Percentiles rank a stretch among this genome's conserved stretches.
Conservation (phyloP, 2,329 filamentous ascomycete species). For the Pseudogymnoascus sp. region DNA sequence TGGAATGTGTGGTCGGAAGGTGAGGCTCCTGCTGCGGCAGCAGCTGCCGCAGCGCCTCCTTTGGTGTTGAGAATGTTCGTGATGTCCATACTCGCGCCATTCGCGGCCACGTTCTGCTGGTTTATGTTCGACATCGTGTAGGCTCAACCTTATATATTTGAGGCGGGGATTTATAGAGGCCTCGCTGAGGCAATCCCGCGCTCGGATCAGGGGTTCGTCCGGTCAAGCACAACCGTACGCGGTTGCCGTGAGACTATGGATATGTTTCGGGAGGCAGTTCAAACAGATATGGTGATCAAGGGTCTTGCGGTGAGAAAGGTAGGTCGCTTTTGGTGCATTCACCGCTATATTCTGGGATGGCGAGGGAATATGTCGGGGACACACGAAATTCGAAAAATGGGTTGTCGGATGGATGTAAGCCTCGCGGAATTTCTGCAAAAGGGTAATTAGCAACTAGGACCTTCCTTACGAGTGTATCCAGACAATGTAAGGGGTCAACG, state of each 20-base stretch:
- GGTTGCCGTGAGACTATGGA: not conserved
- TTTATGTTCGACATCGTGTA: constrained; percentile 9
- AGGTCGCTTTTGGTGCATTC: not conserved
- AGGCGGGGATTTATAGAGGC: constrained; percentile 10
- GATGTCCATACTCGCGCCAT: constrained; percentile 26
- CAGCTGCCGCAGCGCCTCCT: constrained; percentile 23
- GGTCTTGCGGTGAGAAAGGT: not conserved
- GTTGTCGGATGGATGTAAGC: not conserved
- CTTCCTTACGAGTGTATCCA: not conserved
- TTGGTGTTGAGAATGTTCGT: constrained; percentile 31
- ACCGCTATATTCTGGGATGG: not conserved
- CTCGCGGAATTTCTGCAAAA: not conserved
- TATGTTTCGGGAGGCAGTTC: not conserved
- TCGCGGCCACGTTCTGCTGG: not conserved
- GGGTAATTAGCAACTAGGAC: not conserved
- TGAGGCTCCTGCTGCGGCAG: constrained; percentile 19
- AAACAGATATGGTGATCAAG: not conserved
- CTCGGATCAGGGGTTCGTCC: constrained; percentile 28
- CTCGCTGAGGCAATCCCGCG: constrained; percentile 11
- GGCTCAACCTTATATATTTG: constrained; percentile 18
- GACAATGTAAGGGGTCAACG: not conserved
- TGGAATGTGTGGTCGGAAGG: constrained; percentile 27
- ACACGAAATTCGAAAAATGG: not conserved
- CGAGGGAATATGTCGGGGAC: not conserved
- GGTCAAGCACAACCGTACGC: not conserved